Evolutionary conservation across 306 rosid species (phyloP).

Genomic region (Cucurbita ficifolia): DNA sequence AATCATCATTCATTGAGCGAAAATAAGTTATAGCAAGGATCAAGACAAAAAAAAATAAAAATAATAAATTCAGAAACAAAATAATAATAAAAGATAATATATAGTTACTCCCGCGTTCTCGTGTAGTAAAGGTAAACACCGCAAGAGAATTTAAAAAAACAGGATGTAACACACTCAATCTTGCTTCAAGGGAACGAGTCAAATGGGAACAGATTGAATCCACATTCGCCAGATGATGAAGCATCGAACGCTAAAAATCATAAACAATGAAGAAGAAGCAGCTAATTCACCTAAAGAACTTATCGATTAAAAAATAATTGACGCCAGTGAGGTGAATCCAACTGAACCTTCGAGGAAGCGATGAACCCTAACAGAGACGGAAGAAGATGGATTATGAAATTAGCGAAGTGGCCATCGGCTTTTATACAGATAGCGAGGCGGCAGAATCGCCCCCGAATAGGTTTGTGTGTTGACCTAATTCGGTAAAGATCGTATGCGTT

Average conservation of each 20-base stretch:
- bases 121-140: not conserved
- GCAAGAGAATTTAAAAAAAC: constrained; percentile 9
- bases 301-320: no score
- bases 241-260: constrained; percentile 12
- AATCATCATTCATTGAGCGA: not conserved
- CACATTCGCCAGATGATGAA: constrained; percentile 88
- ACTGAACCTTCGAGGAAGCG: no score
- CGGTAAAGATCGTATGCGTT: not conserved
- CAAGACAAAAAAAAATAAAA: no score
- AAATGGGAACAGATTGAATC: constrained; percentile 43
- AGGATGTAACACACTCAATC: constrained; percentile 31
- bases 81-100: not conserved
- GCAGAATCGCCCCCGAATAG: not conserved
- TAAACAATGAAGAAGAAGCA: not conserved
- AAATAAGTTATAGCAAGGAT: not conserved
- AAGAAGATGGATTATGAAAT: not conserved
- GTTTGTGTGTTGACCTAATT: not conserved
- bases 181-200: constrained; percentile 99
- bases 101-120: constrained; percentile 34
- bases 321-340: no score
- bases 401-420: not conserved
- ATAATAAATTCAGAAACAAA: not conserved
- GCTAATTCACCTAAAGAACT: no score
- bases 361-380: not conserved
- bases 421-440: not conserved